phyloP scores from a whole-genome alignment of 345 rosid species.

The Pugionium cornutum region DNA sequence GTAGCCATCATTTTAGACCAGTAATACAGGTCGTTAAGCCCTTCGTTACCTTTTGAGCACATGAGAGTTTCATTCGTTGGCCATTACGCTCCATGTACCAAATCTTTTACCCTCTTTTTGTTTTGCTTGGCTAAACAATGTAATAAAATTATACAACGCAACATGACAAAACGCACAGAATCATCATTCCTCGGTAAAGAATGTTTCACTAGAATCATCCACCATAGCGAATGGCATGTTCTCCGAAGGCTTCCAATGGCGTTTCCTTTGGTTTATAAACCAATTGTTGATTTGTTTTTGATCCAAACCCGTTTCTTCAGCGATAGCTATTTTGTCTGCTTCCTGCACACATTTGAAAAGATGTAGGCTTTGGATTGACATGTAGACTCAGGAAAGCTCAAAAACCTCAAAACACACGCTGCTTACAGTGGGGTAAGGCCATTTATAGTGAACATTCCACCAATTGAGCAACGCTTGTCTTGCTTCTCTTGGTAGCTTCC shows the following conservation, averaged over 20 bases:
- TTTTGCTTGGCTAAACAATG: constrained; percentile 9
- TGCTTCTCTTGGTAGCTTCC: constrained; percentile 79
- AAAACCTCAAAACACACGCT: background rate
- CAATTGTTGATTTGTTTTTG: too few relatives aligned
- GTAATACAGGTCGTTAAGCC: too few relatives aligned
- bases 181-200: constrained; percentile 55
- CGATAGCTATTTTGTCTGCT: constrained; percentile 65
- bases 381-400: too few relatives aligned
- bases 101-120: background rate
- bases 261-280: constrained; percentile 33
- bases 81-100: constrained; percentile 3
- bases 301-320: constrained; percentile 42
- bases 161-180: background rate
- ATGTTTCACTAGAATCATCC: constrained; percentile 61
- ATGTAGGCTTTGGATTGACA: background rate
- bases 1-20: too few relatives aligned
- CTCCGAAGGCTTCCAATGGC: constrained; percentile 87
- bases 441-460: constrained; percentile 77
- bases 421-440: constrained; percentile 87
- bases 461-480: constrained; percentile 68
- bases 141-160: constrained; percentile 15
- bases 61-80: background rate
- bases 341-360: constrained; percentile 47
- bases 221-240: constrained; percentile 63
- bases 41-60: too few relatives aligned